Base-by-base conservation (phyloP, 768 basidiomycete species). In the Mycena haematopus region DNA sequence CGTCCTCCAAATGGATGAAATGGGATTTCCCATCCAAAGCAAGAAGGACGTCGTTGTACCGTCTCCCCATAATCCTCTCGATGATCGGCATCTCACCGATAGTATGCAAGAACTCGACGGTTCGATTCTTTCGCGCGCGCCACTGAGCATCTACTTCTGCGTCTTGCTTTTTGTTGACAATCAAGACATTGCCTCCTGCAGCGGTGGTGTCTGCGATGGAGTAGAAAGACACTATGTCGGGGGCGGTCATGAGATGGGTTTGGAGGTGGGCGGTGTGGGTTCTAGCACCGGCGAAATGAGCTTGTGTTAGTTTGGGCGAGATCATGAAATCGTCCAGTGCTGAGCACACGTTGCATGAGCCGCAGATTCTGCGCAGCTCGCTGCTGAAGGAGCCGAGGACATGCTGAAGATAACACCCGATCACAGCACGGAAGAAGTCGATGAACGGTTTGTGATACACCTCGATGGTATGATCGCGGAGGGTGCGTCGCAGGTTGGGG, bases 371-470 rank as follows among this genome's bases (percentile, higher is more conserved):
- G 40, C 58, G 56, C 10, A 51, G 21, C 40, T 33, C 52, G 31
- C 60, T 45, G 44, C 29, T 38, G 52, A 42, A 64, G 2, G 58
- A 27, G 8, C 66, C 62, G 19, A 64, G 55, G 13, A 67, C 66
- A 33, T 64, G 58, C 42, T 64, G 62, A 4, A 67, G 59, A n/a
- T 62, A 67, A 29, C 58, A 60, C 11, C 66, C 66, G 52, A 67
- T 67, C 29, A 58, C 62, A 1, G 66, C 62, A 36, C 66, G 58
- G 62, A 67, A 67, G 42, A 67, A 67, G 21, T 67, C 66, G 52
- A 29, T 50, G 52, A 67, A 67, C 3, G 66, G 66, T 19, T 67
- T 67, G 40, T 67, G 62, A 19, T 63, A 61, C 29, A 62, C 62
- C 50, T 67, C 66, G 36, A 67, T 55, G 45, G 11, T 22, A 31